phyloP scores from a whole-genome alignment of 306 rosid genomes.

The Sindora glabra region DNA sequence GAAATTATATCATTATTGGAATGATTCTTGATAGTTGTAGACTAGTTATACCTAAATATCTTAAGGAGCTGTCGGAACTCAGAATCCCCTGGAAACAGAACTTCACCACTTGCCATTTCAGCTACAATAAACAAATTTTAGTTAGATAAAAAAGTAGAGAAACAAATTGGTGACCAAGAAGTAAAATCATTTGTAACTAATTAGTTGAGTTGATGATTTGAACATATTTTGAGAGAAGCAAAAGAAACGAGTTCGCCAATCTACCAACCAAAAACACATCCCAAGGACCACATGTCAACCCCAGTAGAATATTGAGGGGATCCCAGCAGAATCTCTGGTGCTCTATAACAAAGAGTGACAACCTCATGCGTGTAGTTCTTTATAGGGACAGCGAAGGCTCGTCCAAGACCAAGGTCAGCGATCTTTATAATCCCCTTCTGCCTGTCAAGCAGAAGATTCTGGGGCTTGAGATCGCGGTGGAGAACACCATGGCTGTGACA shows the following conservation, averaged over 20 bases:
- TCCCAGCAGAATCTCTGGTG: constrained; percentile 90
- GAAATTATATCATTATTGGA: too few relatives aligned
- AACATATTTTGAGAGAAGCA: too few relatives aligned
- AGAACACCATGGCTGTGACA: constrained; percentile 93
- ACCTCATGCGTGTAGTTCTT: constrained; percentile 95
- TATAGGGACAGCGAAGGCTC: constrained; percentile 89
- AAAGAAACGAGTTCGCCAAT: too few relatives aligned
- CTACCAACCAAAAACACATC: constrained; percentile 76
- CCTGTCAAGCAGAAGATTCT: constrained; percentile 78
- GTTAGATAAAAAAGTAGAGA: too few relatives aligned
- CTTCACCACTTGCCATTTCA: constrained; percentile 86
- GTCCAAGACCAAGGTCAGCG: constrained; percentile 85
- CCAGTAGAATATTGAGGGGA: constrained; percentile 85
- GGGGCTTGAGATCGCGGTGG: constrained; percentile 88
- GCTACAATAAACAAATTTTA: constrained; percentile 39
- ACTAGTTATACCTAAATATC: constrained; percentile 65
- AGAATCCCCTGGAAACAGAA: constrained; percentile 86
- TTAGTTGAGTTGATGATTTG: too few relatives aligned
- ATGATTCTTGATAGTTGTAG: too few relatives aligned
- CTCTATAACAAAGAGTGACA: constrained; percentile 94
- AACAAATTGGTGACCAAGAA: too few relatives aligned
- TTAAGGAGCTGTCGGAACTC: constrained; percentile 88
- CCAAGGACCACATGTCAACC: constrained; percentile 96
- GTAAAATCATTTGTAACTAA: too few relatives aligned
- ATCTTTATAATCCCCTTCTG: constrained; percentile 72